phyloP scores from a whole-genome alignment of 2,329 filamentous ascomycete species.

The Penicillium sp. region DNA sequence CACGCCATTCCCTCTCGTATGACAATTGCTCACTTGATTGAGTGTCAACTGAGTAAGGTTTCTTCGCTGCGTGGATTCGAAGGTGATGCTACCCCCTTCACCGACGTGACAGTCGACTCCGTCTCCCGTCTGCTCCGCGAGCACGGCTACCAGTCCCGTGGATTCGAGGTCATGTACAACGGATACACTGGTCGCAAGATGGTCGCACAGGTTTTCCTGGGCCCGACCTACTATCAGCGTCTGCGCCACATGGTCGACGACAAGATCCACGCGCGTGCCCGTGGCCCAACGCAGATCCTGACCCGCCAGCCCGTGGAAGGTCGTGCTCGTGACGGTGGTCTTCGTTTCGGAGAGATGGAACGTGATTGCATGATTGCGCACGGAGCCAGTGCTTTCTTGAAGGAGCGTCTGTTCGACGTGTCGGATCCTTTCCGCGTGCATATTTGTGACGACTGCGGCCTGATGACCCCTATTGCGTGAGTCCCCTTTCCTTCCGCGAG shows the following conservation, averaged over 20 bases:
- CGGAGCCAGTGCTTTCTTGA: constrained; percentile 92
- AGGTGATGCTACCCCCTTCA: constrained; percentile 96
- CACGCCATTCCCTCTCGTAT: constrained; percentile 99
- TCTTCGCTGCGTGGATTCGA: constrained; percentile 90
- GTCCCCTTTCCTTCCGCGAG: constrained; percentile 43
- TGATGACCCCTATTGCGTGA: constrained; percentile 99
- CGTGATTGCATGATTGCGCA: constrained; percentile 99
- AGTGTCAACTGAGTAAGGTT: constrained; percentile 96
- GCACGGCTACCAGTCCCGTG: constrained; percentile 93
- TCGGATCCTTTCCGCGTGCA: constrained; percentile 97
- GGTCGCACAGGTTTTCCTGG: constrained; percentile 91
- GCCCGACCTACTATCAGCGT: constrained; percentile 97
- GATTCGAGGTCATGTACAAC: constrained; percentile 98
- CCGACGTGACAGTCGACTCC: constrained; percentile 92
- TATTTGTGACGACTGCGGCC: constrained; percentile 95
- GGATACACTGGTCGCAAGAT: constrained; percentile 95
- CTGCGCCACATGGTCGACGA: constrained; percentile 99
- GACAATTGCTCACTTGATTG: constrained; percentile 99
- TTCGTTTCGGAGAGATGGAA: constrained; percentile 99
- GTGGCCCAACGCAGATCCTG: constrained; percentile 94
- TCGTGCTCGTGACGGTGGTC: constrained; percentile 94
- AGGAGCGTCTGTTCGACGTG: constrained; percentile 95
- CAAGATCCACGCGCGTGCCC: constrained; percentile 98
- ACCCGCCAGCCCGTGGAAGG: constrained; percentile 96
- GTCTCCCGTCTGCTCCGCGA: constrained; percentile 82